Conservation (phyloP, 371 early-diverging fungal genomes). For the Apophysomyces elegans region DNA sequence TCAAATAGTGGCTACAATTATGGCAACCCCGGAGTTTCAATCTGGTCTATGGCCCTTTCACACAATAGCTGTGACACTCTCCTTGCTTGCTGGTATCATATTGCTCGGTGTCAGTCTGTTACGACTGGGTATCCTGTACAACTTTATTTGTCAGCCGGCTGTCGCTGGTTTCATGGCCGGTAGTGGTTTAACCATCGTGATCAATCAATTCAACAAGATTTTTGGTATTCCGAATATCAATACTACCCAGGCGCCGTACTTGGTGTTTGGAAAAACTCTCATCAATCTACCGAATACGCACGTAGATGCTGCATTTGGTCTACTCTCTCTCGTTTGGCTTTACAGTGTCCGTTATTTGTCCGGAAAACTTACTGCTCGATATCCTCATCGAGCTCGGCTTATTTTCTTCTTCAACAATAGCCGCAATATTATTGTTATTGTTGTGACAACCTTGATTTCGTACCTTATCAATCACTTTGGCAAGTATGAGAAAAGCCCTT, state of each 20-base stretch:
- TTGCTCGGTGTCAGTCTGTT: conserved; percentile 71
- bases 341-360: conserved; percentile 41
- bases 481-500: conserved; percentile 36
- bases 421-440: conserved; percentile 74
- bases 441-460: conserved; percentile 76
- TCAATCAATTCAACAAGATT: conserved; percentile 76
- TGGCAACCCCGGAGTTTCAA: conserved; percentile 39
- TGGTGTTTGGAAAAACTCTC: conserved; percentile 63
- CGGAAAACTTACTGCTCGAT: conserved; percentile 37
- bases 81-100: conserved; percentile 70
- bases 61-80: conserved; percentile 51
- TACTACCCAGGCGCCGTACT: conserved; percentile 62
- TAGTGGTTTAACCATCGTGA: conserved; percentile 77
- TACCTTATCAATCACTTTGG: conserved; percentile 63
- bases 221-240: conserved; percentile 73
- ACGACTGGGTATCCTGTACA: conserved; percentile 79
- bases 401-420: conserved; percentile 61
- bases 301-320: conserved; percentile 65
- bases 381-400: conserved; percentile 36
- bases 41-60: conserved; percentile 40
- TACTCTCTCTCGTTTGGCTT: conserved; percentile 58
- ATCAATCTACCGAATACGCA: conserved; percentile 45
- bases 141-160: conserved; percentile 81
- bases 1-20: conserved; percentile 60
- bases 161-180: conserved; percentile 80